These are phyloP conservation scores for Phylloboletellus chloephorus DNA, from an alignment of 1,284 basidiomycete genomes.

Conservation along the genomic window DNA sequence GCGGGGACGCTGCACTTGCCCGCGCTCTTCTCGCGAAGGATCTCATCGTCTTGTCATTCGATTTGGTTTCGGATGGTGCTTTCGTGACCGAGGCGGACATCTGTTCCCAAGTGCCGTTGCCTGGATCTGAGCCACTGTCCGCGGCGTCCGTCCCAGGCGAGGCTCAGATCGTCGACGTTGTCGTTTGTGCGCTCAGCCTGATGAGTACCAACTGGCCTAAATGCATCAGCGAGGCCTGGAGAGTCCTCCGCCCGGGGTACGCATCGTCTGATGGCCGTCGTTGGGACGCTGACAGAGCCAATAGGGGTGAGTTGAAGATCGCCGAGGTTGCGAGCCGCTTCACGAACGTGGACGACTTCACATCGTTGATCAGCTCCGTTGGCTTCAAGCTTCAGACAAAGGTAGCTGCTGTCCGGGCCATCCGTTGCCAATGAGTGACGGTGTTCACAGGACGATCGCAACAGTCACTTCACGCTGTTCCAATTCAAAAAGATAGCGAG, in stretches of 20 bases:
- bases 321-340: constrained; percentile 96
- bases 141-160: constrained; percentile 42
- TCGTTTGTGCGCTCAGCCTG: constrained; percentile 89
- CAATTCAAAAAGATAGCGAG: constrained; percentile 69
- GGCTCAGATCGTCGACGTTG: constrained; percentile 83
- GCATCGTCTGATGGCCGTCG: constrained; percentile 30
- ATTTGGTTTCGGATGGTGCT: constrained; percentile 68
- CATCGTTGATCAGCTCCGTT: constrained; percentile 61
- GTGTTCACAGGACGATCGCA: constrained; percentile 61
- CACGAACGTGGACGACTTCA: constrained; percentile 70
- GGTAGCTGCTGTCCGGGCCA: constrained; percentile 39
- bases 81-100: constrained; percentile 81
- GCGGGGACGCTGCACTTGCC: constrained; percentile 90
- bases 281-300: constrained; percentile 9
- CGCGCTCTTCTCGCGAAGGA: constrained; percentile 65
- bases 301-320: constrained; percentile 82
- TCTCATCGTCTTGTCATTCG: constrained; percentile 72
- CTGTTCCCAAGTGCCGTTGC: constrained; percentile 68
- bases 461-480: constrained; percentile 87
- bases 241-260: constrained; percentile 78
- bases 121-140: constrained; percentile 64
- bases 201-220: constrained; percentile 98
- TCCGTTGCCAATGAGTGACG: constrained; percentile 5
- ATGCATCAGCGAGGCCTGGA: constrained; percentile 85
- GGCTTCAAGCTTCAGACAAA: constrained; percentile 79